phyloP scores from a whole-genome alignment of 2,329 filamentous ascomycete genomes.

The Didymellaceae sp. region DNA sequence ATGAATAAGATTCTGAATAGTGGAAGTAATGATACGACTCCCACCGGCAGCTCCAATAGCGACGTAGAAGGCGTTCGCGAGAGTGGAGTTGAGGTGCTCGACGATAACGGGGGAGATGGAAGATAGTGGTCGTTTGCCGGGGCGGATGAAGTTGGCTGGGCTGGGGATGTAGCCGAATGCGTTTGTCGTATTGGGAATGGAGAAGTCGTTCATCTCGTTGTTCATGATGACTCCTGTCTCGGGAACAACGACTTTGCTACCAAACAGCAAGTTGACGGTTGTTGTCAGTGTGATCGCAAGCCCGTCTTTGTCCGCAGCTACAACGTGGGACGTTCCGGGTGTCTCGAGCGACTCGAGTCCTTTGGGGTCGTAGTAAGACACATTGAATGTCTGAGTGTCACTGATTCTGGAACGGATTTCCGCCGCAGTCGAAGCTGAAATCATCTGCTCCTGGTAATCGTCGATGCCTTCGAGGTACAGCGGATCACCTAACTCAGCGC shows the following conservation, averaged over 20 bases:
- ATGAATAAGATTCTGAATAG: constrained; percentile 75
- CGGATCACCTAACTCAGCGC: constrained; percentile 83
- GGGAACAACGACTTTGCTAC: constrained; percentile 77
- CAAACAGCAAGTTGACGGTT: constrained; percentile 87
- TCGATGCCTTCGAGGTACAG: constrained; percentile 70
- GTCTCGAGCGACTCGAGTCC: constrained; percentile 71
- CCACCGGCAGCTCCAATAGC: constrained; percentile 80
- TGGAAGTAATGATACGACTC: constrained; percentile 81
- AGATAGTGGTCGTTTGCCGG: constrained; percentile 81
- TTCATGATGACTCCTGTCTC: constrained; percentile 81
- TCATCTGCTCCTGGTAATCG: constrained; percentile 69
- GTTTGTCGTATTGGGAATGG: constrained; percentile 77
- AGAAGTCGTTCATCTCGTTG: constrained; percentile 67
- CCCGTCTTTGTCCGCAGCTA: constrained; percentile 73
- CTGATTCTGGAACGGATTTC: constrained; percentile 71
- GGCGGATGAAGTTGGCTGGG: constrained; percentile 79
- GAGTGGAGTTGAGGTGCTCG: constrained; percentile 65
- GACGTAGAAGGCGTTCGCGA: constrained; percentile 62
- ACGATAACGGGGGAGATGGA: constrained; percentile 82
- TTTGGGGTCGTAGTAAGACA: constrained; percentile 75
- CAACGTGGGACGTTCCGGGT: constrained; percentile 76
- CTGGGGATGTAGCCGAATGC: constrained; percentile 85
- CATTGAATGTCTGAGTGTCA: constrained; percentile 73
- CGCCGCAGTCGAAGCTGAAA: constrained; percentile 65
- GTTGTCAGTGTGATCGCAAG: constrained; percentile 83